A percentile compares a stretch with the other conserved stretches of the same genome.
Conservation (phyloP, 2,329 filamentous ascomycete species). For the Celoporthe dispersa region DNA sequence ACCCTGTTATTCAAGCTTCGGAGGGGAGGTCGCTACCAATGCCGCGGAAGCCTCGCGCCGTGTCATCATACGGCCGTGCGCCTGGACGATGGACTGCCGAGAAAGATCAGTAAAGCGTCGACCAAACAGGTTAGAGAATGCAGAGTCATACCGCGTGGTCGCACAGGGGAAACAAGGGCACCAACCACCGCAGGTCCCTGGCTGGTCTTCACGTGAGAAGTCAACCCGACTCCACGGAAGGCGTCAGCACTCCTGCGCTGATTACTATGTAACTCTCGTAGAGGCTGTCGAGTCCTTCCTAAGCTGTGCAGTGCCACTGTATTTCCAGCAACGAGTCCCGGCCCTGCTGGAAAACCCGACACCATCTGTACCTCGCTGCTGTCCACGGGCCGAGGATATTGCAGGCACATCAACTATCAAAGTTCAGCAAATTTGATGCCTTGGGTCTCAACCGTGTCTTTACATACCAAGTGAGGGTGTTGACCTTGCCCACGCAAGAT, state of each 20-base stretch:
- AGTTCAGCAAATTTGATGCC: not conserved
- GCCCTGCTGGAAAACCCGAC: constrained; percentile 38
- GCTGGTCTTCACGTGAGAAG: constrained; percentile 29
- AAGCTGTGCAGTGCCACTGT: constrained; percentile 26
- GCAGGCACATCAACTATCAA: constrained; percentile 37
- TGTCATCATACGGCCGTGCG: not conserved
- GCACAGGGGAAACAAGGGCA: constrained; percentile 7
- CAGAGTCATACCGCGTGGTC: constrained; percentile 22
- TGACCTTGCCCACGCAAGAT: constrained; percentile 24
- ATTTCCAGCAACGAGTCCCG: constrained; percentile 39
- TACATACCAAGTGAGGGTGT: constrained; percentile 31
- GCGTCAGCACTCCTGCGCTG: constrained; percentile 13
- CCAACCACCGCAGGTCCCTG: constrained; percentile 12
- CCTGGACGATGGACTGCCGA: constrained; percentile 21
- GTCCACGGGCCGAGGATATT: constrained; percentile 42
- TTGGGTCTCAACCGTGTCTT: not conserved
- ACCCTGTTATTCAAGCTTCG: constrained; percentile 1
- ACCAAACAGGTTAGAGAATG: not conserved
- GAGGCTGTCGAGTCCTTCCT: constrained; percentile 18
- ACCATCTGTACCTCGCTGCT: constrained; percentile 30
- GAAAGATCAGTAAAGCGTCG: not conserved
- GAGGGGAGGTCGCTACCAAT: not conserved
- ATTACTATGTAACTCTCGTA: constrained; percentile 17
- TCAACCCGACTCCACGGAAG: constrained; percentile 26
- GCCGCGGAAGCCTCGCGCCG: not conserved